Evolutionary conservation across 106 monocot genomes (phyloP).

Genomic region (Gastrodia elata): DNA sequence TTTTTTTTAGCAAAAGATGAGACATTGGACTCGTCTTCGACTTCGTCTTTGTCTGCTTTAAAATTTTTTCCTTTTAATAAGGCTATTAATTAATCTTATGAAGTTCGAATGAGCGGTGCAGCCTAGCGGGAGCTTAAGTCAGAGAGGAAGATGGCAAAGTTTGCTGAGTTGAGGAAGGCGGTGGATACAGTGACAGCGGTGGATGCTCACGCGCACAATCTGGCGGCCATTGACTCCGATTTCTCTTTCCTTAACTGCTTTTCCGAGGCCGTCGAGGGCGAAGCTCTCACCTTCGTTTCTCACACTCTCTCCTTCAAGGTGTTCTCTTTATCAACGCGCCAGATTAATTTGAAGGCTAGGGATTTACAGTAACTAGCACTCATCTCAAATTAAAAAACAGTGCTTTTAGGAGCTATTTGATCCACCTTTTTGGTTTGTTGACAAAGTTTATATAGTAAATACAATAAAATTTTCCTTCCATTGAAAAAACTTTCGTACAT

Average conservation of each 20-base stretch:
- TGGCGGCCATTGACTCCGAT: conserved; percentile 61
- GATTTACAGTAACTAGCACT: background rate
- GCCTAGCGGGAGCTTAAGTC: too few species aligned
- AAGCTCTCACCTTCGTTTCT: conserved; percentile 51
- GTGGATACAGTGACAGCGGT: conserved; percentile 49
- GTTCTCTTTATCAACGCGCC: background rate
- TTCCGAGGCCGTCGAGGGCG: conserved; percentile 91
- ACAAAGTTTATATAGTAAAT: background rate
- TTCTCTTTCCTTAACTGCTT: conserved; percentile 86
- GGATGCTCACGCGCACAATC: conserved; percentile 90
- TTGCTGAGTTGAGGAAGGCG: conserved; percentile 47
- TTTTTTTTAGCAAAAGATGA: too few species aligned
- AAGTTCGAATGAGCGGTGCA: too few species aligned
- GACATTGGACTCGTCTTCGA: too few species aligned
- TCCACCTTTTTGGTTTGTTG: background rate
- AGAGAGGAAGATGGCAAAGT: conserved; percentile 23
- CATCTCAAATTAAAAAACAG: background rate
- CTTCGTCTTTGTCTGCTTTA: too few species aligned
- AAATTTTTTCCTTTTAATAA: too few species aligned
- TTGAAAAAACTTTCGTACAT: too few species aligned
- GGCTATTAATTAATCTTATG: too few species aligned
- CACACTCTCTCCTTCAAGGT: conserved; percentile 75
- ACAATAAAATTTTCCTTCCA: too few species aligned
- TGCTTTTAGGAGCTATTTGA: background rate
- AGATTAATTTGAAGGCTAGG: too few species aligned